Base-by-base conservation (phyloP, 805 yeast species). In the Wickerhamiella brachini region DNA sequence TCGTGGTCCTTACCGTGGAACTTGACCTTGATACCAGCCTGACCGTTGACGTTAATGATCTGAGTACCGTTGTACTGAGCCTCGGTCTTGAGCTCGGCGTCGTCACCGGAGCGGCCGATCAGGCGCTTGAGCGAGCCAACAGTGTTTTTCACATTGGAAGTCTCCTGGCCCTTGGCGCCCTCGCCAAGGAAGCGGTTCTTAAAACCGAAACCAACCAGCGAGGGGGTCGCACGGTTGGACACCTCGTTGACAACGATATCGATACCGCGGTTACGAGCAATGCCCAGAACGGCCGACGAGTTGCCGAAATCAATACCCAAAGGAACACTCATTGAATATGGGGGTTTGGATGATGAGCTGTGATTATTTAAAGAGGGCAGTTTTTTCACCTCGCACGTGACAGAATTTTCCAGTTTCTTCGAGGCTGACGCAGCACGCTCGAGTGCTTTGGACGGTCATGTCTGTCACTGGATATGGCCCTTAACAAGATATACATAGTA, bases 231-330 rank as follows among this genome's bases (percentile, higher is more conserved):
- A 72, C 99, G 84, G 83, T 93, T 93, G 52, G 97, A 89, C 47
- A 93, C 97, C 73, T 93, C 99, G 69, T 93, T 93, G 73, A 93
- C 97, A 64, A 93, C 86, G 64, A 93, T 83, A 71, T 93, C 99
- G 67, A 93, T 93, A 67, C 97, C 97, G 76, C 97, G 83, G 80
- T 90, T 93, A 70, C 90, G 84, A 57, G 98, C 98, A 67, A 95
- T 72, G 51, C 72, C 97, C 67, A 90, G 78, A 61, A 90, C 97
- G 57, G 95, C 81, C 77, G 79, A 85, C 76, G 79, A 77, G 75
- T 88, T 88, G 74, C 98, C 98, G 68, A 93, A 83, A 80, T 93
- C 98, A 71, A 93, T 82, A 76, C 98, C 98, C 66, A 89, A 60
- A n/a, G 63, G 63, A 45, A 60, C 57, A 46, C 63, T 60, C 37